Evolutionary conservation across 75 land plant genomes (phyloP), one percentile per base, ranked within the genome.

Genomic region (Isoetes taiwanensis): DNA sequence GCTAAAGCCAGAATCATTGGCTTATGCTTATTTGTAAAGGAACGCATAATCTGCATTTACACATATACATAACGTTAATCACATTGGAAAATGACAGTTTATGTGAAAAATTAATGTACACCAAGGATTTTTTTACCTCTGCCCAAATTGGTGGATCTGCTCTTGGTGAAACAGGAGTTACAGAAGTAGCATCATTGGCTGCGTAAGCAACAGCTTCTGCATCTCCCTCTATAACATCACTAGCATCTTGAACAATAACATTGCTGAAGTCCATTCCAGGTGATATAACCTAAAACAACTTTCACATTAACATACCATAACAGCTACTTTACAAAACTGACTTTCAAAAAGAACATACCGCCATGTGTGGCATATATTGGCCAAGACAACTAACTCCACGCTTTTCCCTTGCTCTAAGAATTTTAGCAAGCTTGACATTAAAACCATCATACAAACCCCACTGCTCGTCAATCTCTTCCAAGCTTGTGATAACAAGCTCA

Each of bases 251-350:
- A 39, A 73, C 54, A 8, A 50, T 60, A 14, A 89, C 80, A 34
- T 71, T 58, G 64, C 76, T 81, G 64, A 89, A 84, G 30, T 89
- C 96, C 90, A 89, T 89, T 17, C 96, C 96, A 23, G 96, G 96
- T 1, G 96, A 80, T 43, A 89, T 84, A 0, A 89, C 95, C 95
- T 88, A 32, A 3, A 55, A 2, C 14, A 52, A 30, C n/a, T n/a
- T n/a, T n/a, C n/a, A n/a, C n/a, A n/a, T n/a, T n/a, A n/a, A n/a
- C n/a, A n/a, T n/a, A n/a, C n/a, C n/a, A n/a, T n/a, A n/a, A n/a
- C n/a, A n/a, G n/a, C n/a, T n/a, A n/a, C n/a, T n/a, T n/a, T n/a
- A n/a, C n/a, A n/a, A n/a, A n/a, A n/a, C n/a, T n/a, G n/a, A n/a
- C n/a, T n/a, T n/a, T n/a, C n/a, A n/a, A n/a, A n/a, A 17, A 32